Percentiles rank a stretch among this genome's conserved stretches.
These are phyloP conservation scores for Kluyveromyces sp. DNA, from an alignment of 1,139 yeast genomes.

Conservation along the genomic window DNA sequence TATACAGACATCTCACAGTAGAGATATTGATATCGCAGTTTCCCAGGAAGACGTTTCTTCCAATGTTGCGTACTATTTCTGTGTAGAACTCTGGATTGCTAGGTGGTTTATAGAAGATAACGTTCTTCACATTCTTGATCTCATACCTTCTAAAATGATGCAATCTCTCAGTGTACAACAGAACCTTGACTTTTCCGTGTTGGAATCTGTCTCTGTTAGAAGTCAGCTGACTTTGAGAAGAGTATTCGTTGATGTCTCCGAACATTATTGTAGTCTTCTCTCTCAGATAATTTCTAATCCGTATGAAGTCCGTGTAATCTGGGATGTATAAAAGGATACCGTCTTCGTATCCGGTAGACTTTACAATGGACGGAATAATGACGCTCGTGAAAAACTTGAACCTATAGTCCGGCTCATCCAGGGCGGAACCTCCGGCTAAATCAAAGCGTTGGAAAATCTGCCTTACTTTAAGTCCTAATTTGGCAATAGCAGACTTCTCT, in stretches of 20 bases:
- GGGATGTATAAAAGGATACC: conserved; percentile 82
- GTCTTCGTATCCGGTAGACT: conserved; percentile 46
- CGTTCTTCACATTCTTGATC: conserved; percentile 76
- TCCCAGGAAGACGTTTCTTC: conserved; percentile 38
- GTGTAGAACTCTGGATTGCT: conserved; percentile 76
- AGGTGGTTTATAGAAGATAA: conserved; percentile 79
- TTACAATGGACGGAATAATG: conserved; percentile 60
- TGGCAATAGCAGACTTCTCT: conserved; percentile 39
- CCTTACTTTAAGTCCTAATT: conserved; percentile 49
- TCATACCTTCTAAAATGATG: conserved; percentile 87
- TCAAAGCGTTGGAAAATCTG: conserved; percentile 73
- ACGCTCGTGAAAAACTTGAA: conserved; percentile 74
- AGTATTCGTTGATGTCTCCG: conserved; percentile 75
- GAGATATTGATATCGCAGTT: conserved; percentile 56
- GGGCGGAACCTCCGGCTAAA: conserved; percentile 40
- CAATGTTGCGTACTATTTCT: conserved; percentile 54
- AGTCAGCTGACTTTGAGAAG: conserved; percentile 61
- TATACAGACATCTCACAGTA: conserved; percentile 58
- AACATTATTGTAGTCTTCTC: conserved; percentile 51
- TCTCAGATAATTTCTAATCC: conserved; percentile 67
- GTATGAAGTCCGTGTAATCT: conserved; percentile 76
- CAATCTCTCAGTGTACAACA: conserved; percentile 85
- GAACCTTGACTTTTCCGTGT: conserved; percentile 57
- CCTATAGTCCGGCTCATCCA: conserved; percentile 69
- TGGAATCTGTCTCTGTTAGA: conserved; percentile 64